A percentile compares a stretch with the other conserved stretches of the same genome.
Evolutionary conservation across 352 stramenopile species (phyloP).

Genomic region (Aphanomyces invadans): DNA sequence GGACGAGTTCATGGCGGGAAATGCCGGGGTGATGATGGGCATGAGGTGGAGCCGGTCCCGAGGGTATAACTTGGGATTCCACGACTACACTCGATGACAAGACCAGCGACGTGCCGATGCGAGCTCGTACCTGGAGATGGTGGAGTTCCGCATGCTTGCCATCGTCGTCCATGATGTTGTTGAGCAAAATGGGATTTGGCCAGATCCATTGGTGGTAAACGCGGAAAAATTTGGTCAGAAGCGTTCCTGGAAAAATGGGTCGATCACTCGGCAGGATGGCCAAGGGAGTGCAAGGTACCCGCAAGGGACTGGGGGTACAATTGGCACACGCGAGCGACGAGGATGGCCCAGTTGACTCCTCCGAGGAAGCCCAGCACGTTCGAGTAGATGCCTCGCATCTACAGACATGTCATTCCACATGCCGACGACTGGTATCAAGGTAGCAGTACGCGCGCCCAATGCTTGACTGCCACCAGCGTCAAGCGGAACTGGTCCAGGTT

Average conservation of each 20-base stretch:
- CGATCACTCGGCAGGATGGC: too few relatives aligned
- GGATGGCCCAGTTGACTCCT: conserved; percentile 98
- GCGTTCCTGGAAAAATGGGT: conserved; percentile 46
- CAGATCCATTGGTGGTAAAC: conserved; percentile 94
- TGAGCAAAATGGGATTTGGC: conserved; percentile 91
- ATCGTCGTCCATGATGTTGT: conserved; percentile 36
- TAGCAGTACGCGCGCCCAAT: conserved; percentile 58
- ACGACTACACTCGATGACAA: too few relatives aligned
- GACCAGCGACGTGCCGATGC: too few relatives aligned
- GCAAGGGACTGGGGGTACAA: conserved; percentile 52
- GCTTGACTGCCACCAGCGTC: conserved; percentile 87
- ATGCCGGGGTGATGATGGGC: conserved; percentile 98
- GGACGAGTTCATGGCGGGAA: conserved; percentile 96
- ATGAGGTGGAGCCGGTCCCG: conserved; percentile 91
- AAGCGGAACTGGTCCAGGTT: conserved; percentile 79
- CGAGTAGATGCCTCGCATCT: conserved; percentile 95
- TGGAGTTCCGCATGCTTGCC: too few relatives aligned
- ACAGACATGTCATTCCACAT: too few relatives aligned
- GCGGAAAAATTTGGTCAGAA: conserved; percentile 93
- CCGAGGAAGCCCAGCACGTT: conserved; percentile 98
- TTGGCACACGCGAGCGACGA: conserved; percentile 94
- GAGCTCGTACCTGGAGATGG: too few relatives aligned
- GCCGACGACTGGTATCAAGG: too few relatives aligned
- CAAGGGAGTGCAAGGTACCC: neutral
- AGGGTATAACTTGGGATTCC: conserved; percentile 81